These are phyloP conservation scores for Penicillium sp. DNA, from an alignment of 2,329 filamentous ascomycete genomes.

Conservation along the genomic window DNA sequence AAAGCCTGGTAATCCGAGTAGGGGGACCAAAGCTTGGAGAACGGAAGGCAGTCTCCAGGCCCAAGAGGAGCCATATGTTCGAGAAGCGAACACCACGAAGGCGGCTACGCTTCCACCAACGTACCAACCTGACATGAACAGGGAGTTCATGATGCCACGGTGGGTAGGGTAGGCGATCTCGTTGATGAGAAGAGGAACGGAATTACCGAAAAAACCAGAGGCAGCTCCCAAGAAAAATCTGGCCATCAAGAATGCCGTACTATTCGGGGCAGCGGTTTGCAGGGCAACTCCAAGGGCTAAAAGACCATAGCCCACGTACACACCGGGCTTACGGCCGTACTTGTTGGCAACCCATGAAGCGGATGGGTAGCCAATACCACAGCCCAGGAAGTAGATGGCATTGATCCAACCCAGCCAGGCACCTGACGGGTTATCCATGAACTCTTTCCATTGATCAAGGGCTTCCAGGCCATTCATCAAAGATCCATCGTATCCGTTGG, in stretches of 20 bases:
- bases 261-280: slow-evolving; percentile 30
- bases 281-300: slow-evolving; percentile 30
- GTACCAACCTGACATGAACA: slow-evolving; percentile 41
- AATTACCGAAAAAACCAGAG: slow-evolving; percentile 33
- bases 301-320: slow-evolving; percentile 36
- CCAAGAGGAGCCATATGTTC: slow-evolving; percentile 20
- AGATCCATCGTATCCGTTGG: slow-evolving; percentile 11
- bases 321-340: slow-evolving; percentile 34
- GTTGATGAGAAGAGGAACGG: slow-evolving; percentile 44
- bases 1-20: slow-evolving; percentile 19
- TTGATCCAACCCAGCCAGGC: slow-evolving; percentile 18
- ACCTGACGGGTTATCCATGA: slow-evolving; percentile 7
- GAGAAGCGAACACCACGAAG: slow-evolving; percentile 28
- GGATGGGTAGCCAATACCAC: slow-evolving; percentile 27
- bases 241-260: slow-evolving; percentile 34
- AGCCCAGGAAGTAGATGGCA: slow-evolving; percentile 31
- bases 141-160: slow-evolving; percentile 33
- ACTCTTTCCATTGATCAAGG: slow-evolving; percentile 8
- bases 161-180: slow-evolving; percentile 49
- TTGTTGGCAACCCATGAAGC: slow-evolving; percentile 36
- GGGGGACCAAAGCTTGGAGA: slow-evolving; percentile 18
- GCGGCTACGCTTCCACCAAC: slow-evolving; percentile 27
- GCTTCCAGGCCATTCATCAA: slow-evolving; percentile 11
- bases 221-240: slow-evolving; percentile 41
- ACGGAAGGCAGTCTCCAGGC: slow-evolving; percentile 26